A percentile compares a stretch with the other conserved stretches of the same genome.
phyloP scores from a whole-genome alignment of 148 eudicot genomes.

The Polygonum maritimum region DNA sequence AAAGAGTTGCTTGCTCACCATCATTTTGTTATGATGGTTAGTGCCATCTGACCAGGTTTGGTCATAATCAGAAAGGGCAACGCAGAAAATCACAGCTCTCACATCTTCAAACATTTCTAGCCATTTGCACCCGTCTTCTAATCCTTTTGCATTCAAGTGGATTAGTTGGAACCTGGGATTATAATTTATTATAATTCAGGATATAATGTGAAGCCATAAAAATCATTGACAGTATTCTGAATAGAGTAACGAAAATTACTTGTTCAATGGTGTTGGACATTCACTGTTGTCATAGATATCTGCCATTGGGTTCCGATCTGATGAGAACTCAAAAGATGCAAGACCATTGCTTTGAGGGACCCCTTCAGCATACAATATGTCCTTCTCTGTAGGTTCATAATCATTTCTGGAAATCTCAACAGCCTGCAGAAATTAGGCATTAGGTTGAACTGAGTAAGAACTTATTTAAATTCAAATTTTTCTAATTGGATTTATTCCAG shows the following conservation, averaged over 20 bases:
- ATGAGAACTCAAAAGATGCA: constrained; percentile 91
- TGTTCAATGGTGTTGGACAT: constrained; percentile 52
- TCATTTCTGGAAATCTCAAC: constrained; percentile 96
- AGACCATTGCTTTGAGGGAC: constrained; percentile 91
- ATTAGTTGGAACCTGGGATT: constrained; percentile 80
- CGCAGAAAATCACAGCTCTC: constrained; percentile 69
- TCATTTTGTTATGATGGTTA: constrained; percentile 46
- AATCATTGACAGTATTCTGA: not conserved
- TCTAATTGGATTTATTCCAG: not conserved
- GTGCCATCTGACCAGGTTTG: constrained; percentile 24
- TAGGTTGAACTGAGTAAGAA: not conserved
- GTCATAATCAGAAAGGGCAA: constrained; percentile 80
- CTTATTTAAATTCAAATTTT: not conserved
- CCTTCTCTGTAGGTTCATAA: constrained; percentile 88
- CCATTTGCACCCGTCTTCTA: constrained; percentile 96
- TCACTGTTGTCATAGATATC: constrained; percentile 77
- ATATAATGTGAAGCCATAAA: not conserved
- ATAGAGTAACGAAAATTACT: constrained; percentile 26
- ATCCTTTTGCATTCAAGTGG: constrained; percentile 74
- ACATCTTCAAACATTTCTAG: constrained; percentile 97
- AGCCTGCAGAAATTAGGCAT: constrained; percentile 35
- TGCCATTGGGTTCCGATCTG: constrained; percentile 84
- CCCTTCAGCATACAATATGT: constrained; percentile 92
- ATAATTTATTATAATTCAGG: not conserved
- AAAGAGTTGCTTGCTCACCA: constrained; percentile 75